Percentiles rank a stretch among this genome's conserved stretches.
These are phyloP conservation scores for Pichia deserticola DNA, from an alignment of 805 yeast genomes.

Conservation along the genomic window DNA sequence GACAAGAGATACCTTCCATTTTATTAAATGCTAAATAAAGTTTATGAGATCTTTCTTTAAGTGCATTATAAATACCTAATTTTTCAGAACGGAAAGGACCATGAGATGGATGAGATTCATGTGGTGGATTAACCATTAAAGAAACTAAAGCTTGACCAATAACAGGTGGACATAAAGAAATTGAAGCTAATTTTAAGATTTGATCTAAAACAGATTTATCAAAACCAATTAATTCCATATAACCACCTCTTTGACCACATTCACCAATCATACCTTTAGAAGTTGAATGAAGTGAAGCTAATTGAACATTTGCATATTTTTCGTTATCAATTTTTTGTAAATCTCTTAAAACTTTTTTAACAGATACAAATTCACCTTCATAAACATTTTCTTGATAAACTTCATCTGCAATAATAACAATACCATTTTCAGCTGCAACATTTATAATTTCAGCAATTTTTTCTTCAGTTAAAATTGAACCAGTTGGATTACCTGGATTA, in stretches of 20 bases:
- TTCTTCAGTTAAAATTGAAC: conserved; percentile 61
- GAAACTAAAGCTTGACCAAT: conserved; percentile 92
- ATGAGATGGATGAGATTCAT: conserved; percentile 66
- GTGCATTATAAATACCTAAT: conserved; percentile 49
- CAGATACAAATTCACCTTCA: conserved; percentile 72
- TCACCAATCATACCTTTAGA: conserved; percentile 97
- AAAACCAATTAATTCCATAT: conserved; percentile 89
- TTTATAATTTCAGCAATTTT: conserved; percentile 66
- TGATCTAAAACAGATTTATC: conserved; percentile 58
- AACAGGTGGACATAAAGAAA: conserved; percentile 89
- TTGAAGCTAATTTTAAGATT: conserved; percentile 79
- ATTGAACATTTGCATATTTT: conserved; percentile 61
- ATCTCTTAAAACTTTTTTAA: conserved; percentile 69
- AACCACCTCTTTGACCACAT: conserved; percentile 99
- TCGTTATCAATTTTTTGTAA: conserved; percentile 46
- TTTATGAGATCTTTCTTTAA: conserved; percentile 53
- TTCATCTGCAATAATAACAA: conserved; percentile 92
- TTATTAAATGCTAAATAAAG: conserved; percentile 63
- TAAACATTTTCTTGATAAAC: conserved; percentile 94
- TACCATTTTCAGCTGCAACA: conserved; percentile 77
- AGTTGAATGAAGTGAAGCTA: conserved; percentile 94
- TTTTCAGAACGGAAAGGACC: conserved; percentile 61
- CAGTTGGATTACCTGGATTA: conserved; percentile 99
- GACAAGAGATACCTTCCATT: conserved; percentile 80
- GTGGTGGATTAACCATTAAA: conserved; percentile 90